Evolutionary conservation across 345 rosid genomes (phyloP).

Genomic region (Arabidopsis thaliana): TAIR10.1 NC_003074.8:2416001-2416500

Average conservation of each 20-base stretch:
- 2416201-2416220: constrained; percentile 14
- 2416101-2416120: constrained; percentile 53
- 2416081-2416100: constrained; percentile 37
- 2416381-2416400: background rate
- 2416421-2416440: constrained; percentile 15
- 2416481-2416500: constrained; percentile 25
- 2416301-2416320: constrained; percentile 26
- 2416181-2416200: background rate
- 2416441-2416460: background rate
- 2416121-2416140: constrained; percentile 41
- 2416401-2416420: constrained; percentile 15
- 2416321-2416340: constrained; percentile 14
- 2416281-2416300: constrained; percentile 18
- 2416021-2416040: constrained; percentile 21
- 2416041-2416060: constrained; percentile 40
- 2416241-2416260: constrained; percentile 27
- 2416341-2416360: background rate
- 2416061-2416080: constrained; percentile 39
- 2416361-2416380: background rate
- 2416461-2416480: constrained; percentile 16
- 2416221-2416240: background rate
- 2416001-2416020: constrained; percentile 40
- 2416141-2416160: constrained; percentile 41
- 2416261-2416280: constrained; percentile 21
- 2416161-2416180: constrained; percentile 39